Conservation (phyloP, 176 grass and related monocot genomes). For the Alopecurus myosuroides region DNA sequence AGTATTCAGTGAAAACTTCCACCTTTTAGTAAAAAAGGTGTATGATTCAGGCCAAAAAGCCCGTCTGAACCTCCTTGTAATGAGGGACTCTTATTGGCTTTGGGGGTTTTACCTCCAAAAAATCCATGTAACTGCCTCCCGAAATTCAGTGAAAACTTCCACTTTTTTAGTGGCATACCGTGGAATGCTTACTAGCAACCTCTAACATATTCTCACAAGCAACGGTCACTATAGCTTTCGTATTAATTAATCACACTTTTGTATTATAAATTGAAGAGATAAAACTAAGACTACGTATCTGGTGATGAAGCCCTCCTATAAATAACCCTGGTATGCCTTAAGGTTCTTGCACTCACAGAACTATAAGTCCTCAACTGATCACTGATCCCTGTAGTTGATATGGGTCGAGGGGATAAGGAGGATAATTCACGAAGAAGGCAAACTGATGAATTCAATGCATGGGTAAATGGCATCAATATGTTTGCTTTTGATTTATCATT, state of each 20-base stretch:
- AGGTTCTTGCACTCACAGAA: background rate
- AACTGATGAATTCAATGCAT: background rate
- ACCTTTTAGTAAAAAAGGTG: no score
- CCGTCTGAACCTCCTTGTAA: background rate
- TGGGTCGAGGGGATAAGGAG: background rate
- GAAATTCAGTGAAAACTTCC: background rate
- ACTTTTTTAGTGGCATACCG: background rate
- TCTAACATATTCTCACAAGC: background rate
- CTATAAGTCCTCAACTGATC: background rate
- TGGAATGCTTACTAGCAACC: background rate
- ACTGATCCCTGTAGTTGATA: background rate
- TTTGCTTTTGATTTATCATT: background rate
- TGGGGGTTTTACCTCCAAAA: background rate
- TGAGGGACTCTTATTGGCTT: background rate
- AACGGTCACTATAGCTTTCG: no score
- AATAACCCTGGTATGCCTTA: background rate
- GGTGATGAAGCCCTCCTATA: background rate
- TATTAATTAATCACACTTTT: background rate
- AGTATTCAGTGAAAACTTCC: no score
- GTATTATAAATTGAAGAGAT: background rate
- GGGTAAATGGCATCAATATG: slow-evolving; percentile 1
- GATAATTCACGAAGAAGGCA: background rate
- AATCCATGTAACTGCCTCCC: background rate
- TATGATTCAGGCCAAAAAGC: background rate
- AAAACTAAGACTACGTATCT: background rate